Base-by-base conservation (phyloP, 495 filamentous ascomycete genomes). In the Annulohypoxylon moriforme region DNA sequence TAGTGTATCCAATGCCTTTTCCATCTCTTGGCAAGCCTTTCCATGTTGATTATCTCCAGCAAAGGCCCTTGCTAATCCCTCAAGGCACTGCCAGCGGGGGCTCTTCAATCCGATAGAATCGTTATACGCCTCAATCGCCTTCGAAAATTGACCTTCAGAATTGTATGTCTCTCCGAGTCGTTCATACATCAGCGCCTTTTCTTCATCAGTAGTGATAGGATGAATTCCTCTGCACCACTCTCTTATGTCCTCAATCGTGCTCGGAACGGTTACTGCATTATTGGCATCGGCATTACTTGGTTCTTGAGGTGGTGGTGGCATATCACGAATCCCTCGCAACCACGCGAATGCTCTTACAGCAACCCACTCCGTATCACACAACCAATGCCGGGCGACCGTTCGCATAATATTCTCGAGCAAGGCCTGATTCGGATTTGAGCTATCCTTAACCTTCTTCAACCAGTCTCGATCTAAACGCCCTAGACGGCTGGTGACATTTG, bases 371-470 rank as follows among this genome's bases (percentile, higher is more conserved):
- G 29, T 55, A 22, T 34, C 50, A n/a, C 50, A 55, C 27, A 55
- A n/a, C 50, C 50, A 55, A n/a, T 34, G 50, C 50, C 50, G 10
- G n/a, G 50, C 27, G 20, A 55, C 50, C n/a, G 29, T 55, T 33
- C 50, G 50, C n/a, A 33, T 33, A 9, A 55, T 55, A 55, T 55
- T 55, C 4, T 27, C 27, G 29, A 55, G 50, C 50, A 55, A 13
- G 44, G 53, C 53, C 22, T 59, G 52, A 6, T 66, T 47, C 2
- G 63, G 63, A 31, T 59, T 66, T 9, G 13, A 7, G 42, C 36
- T 20, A 4, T 11, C 27, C n/a, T 20, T 58, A 7, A 55, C 53
- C 7, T 50, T 27, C 1, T 40, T 46, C 40, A 66, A 27, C 16
- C 40, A 33, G 1, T 66, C 50, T 34, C 50, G 29, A 55, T 59